phyloP scores from a whole-genome alignment of 2,329 filamentous ascomycete genomes.

The Arthrobotrys sinensis region DNA sequence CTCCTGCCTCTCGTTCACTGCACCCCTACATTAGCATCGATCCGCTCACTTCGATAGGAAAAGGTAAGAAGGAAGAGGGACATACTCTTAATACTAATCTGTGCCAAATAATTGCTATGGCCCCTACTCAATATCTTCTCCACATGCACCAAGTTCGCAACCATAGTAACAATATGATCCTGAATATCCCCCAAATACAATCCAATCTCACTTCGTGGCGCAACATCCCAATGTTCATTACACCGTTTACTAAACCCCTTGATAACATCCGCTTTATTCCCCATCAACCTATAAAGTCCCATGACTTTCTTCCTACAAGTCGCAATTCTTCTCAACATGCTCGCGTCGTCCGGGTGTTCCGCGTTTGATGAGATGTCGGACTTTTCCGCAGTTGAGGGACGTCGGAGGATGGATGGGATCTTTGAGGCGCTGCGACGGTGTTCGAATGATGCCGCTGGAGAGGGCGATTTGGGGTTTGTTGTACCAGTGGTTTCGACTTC shows the following conservation, averaged over 20 bases:
- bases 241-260: slow-evolving; percentile 98
- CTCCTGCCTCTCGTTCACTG: slow-evolving; percentile 60
- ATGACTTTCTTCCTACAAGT: slow-evolving; percentile 94
- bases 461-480: background rate
- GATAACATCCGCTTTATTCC: slow-evolving; percentile 98
- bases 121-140: slow-evolving; percentile 96
- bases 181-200: slow-evolving; percentile 98
- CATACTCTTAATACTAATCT: slow-evolving; percentile 92
- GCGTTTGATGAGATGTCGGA: slow-evolving; percentile 69
- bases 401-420: background rate
- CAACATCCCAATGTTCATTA: slow-evolving; percentile 96
- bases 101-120: slow-evolving; percentile 96
- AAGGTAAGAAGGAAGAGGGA: background rate
- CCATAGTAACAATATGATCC: slow-evolving; percentile 99
- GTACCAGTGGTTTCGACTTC: slow-evolving; percentile 70
- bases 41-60: too few species aligned
- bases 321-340: slow-evolving; percentile 89
- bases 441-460: slow-evolving; percentile 12
- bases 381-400: slow-evolving; percentile 42
- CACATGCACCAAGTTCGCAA: slow-evolving; percentile 93
- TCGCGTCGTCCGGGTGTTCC: slow-evolving; percentile 81
- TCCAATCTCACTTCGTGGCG: slow-evolving; percentile 94
- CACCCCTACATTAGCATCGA: slow-evolving; percentile 1
- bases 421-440: slow-evolving; percentile 5
- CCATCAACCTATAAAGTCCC: slow-evolving; percentile 90